Evolutionary conservation across 768 basidiomycete species (phyloP).

Genomic region (button mushroom (Agaricus bisporus)): DNA sequence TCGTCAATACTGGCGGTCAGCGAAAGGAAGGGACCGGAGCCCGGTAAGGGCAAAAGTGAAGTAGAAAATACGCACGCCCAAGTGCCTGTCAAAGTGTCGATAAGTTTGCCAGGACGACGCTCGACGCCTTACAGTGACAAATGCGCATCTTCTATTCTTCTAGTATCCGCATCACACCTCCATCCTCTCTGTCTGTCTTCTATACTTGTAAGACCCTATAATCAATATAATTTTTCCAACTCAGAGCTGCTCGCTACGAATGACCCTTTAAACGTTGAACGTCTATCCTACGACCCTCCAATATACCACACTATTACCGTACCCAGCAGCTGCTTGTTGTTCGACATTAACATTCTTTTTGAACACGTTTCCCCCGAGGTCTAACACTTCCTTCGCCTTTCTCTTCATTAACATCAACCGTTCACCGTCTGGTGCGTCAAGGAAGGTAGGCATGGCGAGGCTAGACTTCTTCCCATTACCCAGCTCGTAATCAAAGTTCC

Average conservation of each 20-base stretch:
- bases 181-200: no score
- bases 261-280: not conserved
- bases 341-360: constrained; percentile 55
- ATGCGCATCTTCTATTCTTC: no score
- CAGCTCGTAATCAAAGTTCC: constrained; percentile 67
- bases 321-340: constrained; percentile 59
- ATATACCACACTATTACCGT: constrained; percentile 59
- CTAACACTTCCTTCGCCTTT: constrained; percentile 47
- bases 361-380: constrained; percentile 56
- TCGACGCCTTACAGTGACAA: no score
- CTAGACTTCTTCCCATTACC: constrained; percentile 69
- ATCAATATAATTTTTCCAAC: not conserved
- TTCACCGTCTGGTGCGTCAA: constrained; percentile 46
- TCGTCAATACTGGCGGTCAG: not conserved
- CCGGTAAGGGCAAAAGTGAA: not conserved
- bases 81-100: no score
- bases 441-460: constrained; percentile 42
- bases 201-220: not conserved
- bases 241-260: not conserved
- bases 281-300: constrained; percentile 45
- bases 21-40: not conserved
- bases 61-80: not conserved
- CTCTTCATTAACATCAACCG: constrained; percentile 53
- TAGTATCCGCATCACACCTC: no score
- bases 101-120: no score